Conservation (phyloP, 1,284 basidiomycete genomes). For the Tilletia caries region DNA sequence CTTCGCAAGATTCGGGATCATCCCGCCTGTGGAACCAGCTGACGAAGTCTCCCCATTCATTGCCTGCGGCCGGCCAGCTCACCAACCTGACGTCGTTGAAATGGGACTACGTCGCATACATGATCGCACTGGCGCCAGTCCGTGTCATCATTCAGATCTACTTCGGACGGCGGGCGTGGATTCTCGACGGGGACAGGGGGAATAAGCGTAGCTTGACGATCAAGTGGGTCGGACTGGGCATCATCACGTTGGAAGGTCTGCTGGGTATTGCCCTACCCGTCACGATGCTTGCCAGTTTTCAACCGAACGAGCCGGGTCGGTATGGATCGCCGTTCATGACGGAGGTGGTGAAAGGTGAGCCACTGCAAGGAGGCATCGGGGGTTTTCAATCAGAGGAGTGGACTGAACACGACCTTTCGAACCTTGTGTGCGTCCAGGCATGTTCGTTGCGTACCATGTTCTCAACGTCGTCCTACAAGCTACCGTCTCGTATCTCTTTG, state of each 20-base stretch:
- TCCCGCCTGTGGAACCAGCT: not conserved
- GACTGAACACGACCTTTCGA: too few species aligned
- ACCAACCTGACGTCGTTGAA: not conserved
- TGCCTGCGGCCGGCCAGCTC: too few species aligned
- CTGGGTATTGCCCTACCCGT: not conserved
- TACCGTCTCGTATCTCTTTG: constrained; percentile 1
- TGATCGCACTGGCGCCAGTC: not conserved
- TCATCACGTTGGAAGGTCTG: not conserved
- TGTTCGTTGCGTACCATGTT: too few species aligned
- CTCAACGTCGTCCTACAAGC: not conserved
- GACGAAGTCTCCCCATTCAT: not conserved
- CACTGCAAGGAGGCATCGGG: not conserved
- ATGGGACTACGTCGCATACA: constrained; percentile 6
- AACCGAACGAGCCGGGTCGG: not conserved
- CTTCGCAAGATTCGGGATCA: not conserved
- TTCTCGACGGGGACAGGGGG: not conserved
- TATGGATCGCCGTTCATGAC: too few species aligned
- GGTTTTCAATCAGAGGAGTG: not conserved
- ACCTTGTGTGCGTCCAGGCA: too few species aligned
- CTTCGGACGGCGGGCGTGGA: constrained; percentile 3
- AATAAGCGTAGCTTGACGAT: not conserved
- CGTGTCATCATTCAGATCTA: not conserved
- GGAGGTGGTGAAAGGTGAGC: too few species aligned
- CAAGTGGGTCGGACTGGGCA: not conserved
- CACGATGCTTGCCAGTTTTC: not conserved